These are phyloP conservation scores for Epithele typhae DNA, from an alignment of 768 basidiomycete genomes.

Conservation along the genomic window DNA sequence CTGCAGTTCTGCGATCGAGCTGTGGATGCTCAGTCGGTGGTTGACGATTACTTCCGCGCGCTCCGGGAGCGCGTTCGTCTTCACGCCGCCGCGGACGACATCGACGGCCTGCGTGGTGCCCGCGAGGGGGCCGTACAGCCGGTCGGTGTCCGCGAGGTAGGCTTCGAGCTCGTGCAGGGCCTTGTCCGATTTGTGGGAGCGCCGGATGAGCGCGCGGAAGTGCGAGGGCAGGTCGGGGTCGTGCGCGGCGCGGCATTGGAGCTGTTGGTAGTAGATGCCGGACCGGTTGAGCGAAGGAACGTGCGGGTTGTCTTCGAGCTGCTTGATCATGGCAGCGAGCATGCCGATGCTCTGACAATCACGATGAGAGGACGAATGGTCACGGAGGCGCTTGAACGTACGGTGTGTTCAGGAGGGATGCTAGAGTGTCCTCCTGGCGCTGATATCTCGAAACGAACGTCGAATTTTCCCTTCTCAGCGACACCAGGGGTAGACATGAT, in stretches of 20 bases:
- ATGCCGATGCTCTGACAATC: constrained; percentile 38
- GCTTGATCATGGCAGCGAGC: constrained; percentile 63
- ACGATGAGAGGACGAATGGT: not conserved
- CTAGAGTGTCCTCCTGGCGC: constrained; percentile 83
- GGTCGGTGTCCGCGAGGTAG: constrained; percentile 32
- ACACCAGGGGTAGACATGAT: constrained; percentile 59
- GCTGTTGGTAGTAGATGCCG: constrained; percentile 52
- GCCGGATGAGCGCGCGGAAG: constrained; percentile 44
- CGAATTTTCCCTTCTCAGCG: constrained; percentile 69
- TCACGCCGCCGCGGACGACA: constrained; percentile 37
- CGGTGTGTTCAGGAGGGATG: constrained; percentile 79
- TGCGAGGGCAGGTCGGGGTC: constrained; percentile 46
- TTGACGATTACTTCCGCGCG: constrained; percentile 65
- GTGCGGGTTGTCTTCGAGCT: constrained; percentile 65
- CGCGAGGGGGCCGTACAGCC: constrained; percentile 40
- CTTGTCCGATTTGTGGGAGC: constrained; percentile 43
- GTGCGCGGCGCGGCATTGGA: constrained; percentile 66
- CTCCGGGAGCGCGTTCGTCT: constrained; percentile 73
- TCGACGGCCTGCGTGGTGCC: constrained; percentile 80
- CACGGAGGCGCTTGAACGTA: constrained; percentile 26
- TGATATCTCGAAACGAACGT: constrained; percentile 60
- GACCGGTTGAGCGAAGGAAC: constrained; percentile 44
- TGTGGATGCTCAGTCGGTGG: constrained; percentile 51
- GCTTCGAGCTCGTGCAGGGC: constrained; percentile 50
- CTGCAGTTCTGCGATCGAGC: constrained; percentile 19